phyloP scores from a whole-genome alignment of 495 filamentous ascomycete genomes.

The Pyronema omphalodes region DNA sequence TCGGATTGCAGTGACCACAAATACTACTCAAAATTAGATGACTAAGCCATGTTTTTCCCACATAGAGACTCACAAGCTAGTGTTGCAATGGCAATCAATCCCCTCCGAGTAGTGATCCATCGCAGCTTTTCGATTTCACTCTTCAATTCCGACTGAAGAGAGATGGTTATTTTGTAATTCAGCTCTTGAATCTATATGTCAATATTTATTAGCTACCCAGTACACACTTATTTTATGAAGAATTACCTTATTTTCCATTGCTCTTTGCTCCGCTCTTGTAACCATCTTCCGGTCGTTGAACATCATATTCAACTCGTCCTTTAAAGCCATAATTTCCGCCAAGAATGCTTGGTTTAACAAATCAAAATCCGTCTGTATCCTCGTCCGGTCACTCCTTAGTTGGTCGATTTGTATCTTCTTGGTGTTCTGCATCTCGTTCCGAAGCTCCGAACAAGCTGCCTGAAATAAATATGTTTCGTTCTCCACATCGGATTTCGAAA shows the following conservation, averaged over 20 bases:
- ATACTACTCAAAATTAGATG: background rate
- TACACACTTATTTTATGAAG: background rate
- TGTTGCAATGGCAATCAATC: slow-evolving; percentile 53
- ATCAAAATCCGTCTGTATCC: slow-evolving; percentile 85
- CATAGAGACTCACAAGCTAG: slow-evolving; percentile 22
- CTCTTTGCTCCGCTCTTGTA: slow-evolving; percentile 66
- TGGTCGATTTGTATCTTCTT: slow-evolving; percentile 44
- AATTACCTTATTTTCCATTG: slow-evolving; percentile 51
- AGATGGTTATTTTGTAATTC: slow-evolving; percentile 83
- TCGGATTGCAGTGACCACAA: slow-evolving; percentile 14
- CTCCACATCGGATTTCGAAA: slow-evolving; percentile 62
- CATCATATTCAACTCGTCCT: slow-evolving; percentile 83
- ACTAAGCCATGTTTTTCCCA: slow-evolving; percentile 20
- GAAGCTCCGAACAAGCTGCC: slow-evolving; percentile 82
- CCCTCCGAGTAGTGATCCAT: slow-evolving; percentile 76
- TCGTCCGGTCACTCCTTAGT: slow-evolving; percentile 58
- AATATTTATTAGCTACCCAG: slow-evolving; percentile 14
- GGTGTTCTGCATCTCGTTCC: slow-evolving; percentile 53
- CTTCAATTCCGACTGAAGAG: slow-evolving; percentile 66
- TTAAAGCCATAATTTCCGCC: slow-evolving; percentile 59
- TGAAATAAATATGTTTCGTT: slow-evolving; percentile 88
- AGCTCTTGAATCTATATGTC: slow-evolving; percentile 58
- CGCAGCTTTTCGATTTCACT: slow-evolving; percentile 78
- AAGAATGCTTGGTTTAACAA: slow-evolving; percentile 64
- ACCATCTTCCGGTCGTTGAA: slow-evolving; percentile 94